These are phyloP conservation scores for Chrysosporium keratinophilum DNA, from an alignment of 2,329 filamentous ascomycete species.

Conservation along the genomic window DNA sequence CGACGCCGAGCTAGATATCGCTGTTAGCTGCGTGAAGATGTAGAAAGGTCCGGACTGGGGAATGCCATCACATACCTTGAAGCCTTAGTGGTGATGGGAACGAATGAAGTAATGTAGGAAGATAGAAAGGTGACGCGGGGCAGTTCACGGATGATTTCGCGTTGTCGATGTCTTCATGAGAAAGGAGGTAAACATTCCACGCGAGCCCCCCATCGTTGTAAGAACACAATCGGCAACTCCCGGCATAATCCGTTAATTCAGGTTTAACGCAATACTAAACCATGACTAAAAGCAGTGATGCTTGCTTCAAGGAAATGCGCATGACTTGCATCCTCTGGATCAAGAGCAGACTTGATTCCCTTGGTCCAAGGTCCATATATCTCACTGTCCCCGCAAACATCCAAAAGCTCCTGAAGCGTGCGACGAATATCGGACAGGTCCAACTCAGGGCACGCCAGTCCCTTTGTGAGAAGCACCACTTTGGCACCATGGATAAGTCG, in stretches of 20 bases:
- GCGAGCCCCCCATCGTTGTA: no score
- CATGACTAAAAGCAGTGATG: not conserved
- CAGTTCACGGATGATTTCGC: not conserved
- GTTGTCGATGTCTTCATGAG: not conserved
- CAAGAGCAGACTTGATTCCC: slow-evolving; percentile 21
- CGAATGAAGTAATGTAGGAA: not conserved
- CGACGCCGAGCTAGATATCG: not conserved
- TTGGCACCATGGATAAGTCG: slow-evolving; percentile 32
- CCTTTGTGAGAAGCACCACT: slow-evolving; percentile 22
- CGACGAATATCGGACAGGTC: slow-evolving; percentile 16
- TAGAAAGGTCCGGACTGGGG: no score
- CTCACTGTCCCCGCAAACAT: not conserved
- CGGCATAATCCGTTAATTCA: not conserved
- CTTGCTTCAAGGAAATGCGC: not conserved
- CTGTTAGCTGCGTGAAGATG: no score
- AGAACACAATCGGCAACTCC: not conserved
- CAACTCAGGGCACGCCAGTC: slow-evolving; percentile 16
- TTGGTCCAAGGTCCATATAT: slow-evolving; percentile 9
- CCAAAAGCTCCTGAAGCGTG: slow-evolving; percentile 22
- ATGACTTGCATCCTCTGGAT: not conserved
- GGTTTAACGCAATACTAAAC: not conserved
- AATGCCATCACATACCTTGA: not conserved
- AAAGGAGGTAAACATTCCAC: not conserved
- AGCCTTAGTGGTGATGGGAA: not conserved
- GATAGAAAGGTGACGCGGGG: not conserved